A percentile compares a stretch with the other conserved stretches of the same genome.
phyloP scores from a whole-genome alignment of 768 basidiomycete species.

The Cystofilobasidium ferigula region DNA sequence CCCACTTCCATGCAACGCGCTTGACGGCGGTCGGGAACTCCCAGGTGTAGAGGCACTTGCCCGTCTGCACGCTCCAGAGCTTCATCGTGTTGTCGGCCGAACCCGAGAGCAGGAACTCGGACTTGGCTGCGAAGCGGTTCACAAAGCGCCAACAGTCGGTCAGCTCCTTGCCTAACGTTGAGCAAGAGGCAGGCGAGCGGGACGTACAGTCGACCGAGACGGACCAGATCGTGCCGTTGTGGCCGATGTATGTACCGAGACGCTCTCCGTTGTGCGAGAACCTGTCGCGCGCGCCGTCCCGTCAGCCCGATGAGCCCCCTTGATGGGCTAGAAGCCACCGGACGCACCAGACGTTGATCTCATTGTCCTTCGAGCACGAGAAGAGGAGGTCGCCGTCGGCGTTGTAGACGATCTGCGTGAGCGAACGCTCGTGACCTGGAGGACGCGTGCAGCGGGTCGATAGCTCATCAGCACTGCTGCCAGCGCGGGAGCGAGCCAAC shows the following conservation, averaged over 20 bases:
- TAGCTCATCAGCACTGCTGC: too few species aligned
- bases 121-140: slow-evolving; percentile 49
- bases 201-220: slow-evolving; percentile 85
- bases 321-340: neutral
- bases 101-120: slow-evolving; percentile 76
- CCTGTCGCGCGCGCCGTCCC: neutral
- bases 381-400: slow-evolving; percentile 90
- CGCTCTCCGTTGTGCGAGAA: slow-evolving; percentile 87
- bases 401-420: slow-evolving; percentile 98
- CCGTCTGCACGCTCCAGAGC: slow-evolving; percentile 77
- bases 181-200: neutral
- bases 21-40: slow-evolving; percentile 98
- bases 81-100: slow-evolving; percentile 87
- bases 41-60: slow-evolving; percentile 89
- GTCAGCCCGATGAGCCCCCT: neutral
- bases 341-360: slow-evolving; percentile 86
- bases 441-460: too few species aligned
- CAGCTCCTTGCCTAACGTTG: neutral
- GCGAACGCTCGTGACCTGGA: slow-evolving; percentile 85
- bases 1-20: slow-evolving; percentile 61
- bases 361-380: slow-evolving; percentile 85
- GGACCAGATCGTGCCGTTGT: slow-evolving; percentile 96
- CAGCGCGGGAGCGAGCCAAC: neutral
- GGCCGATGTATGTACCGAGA: slow-evolving; percentile 87
- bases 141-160: neutral